Percentiles rank a stretch among this genome's conserved stretches.
phyloP scores from a whole-genome alignment of 352 stramenopile species.

The Globisporangium mamillatum region DNA sequence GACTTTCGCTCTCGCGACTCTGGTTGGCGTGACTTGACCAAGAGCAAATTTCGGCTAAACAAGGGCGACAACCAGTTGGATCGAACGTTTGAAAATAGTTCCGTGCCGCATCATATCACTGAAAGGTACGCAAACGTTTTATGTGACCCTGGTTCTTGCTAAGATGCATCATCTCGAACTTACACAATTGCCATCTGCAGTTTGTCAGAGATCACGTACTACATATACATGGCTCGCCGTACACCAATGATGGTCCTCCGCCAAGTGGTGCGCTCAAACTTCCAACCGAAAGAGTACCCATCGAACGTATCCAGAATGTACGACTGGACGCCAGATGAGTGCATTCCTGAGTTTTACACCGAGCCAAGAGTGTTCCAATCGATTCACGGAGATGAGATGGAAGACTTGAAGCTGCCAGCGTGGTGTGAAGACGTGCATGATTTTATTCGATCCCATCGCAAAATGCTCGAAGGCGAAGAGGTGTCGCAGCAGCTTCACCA shows the following conservation, averaged over 20 bases:
- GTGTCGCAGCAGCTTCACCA: slow-evolving; percentile 86
- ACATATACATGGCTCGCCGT: slow-evolving; percentile 93
- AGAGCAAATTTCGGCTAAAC: slow-evolving; percentile 93
- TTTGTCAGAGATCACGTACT: slow-evolving; percentile 94
- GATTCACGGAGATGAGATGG: slow-evolving; percentile 68
- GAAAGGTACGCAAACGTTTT: slow-evolving; percentile 62
- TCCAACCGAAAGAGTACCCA: slow-evolving; percentile 94
- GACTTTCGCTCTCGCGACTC: slow-evolving; percentile 71
- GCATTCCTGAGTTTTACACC: slow-evolving; percentile 94
- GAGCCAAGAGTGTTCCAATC: slow-evolving; percentile 87
- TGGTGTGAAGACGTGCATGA: slow-evolving; percentile 67
- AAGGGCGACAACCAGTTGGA: slow-evolving; percentile 94
- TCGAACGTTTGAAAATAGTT: slow-evolving; percentile 84
- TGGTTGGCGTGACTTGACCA: slow-evolving; percentile 88
- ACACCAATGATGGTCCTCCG: slow-evolving; percentile 85
- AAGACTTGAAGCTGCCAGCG: slow-evolving; percentile 60
- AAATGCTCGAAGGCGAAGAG: slow-evolving; percentile 89
- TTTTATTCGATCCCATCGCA: slow-evolving; percentile 90
- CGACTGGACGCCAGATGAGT: slow-evolving; percentile 95
- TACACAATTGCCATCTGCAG: slow-evolving; percentile 9
- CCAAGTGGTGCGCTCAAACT: slow-evolving; percentile 88
- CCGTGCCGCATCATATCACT: slow-evolving; percentile 91
- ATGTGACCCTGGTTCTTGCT: neutral
- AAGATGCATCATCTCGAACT: neutral
- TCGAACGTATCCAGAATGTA: slow-evolving; percentile 88